phyloP scores from a whole-genome alignment of 129 eudicot genomes.

The Helianthus tuberosus region DNA sequence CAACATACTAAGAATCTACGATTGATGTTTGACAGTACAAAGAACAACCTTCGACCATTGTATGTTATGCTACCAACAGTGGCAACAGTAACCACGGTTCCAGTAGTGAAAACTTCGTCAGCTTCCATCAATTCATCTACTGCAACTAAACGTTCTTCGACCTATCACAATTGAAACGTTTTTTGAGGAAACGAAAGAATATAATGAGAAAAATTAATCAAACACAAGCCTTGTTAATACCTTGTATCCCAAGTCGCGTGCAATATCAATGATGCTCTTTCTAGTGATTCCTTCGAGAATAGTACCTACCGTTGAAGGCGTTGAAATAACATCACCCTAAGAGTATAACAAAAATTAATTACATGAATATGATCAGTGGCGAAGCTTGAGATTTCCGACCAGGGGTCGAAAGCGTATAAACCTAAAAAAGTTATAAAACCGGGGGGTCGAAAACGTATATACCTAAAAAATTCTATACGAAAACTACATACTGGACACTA shows the following conservation, averaged over 20 bases:
- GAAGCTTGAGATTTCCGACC: too few relatives aligned
- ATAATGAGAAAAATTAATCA: background rate
- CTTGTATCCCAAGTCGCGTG: slow-evolving; percentile 66
- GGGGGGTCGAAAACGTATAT: too few relatives aligned
- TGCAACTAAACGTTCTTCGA: slow-evolving; percentile 59
- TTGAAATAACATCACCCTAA: slow-evolving; percentile 67
- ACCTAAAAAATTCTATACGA: too few relatives aligned
- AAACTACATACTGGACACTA: too few relatives aligned
- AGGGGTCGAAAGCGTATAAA: too few relatives aligned
- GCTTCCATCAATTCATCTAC: slow-evolving; percentile 67
- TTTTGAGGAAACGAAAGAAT: background rate
- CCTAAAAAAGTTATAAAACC: too few relatives aligned
- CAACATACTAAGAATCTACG: background rate
- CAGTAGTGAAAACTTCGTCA: slow-evolving; percentile 86
- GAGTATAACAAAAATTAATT: background rate
- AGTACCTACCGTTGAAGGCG: slow-evolving; percentile 70
- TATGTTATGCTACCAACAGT: slow-evolving; percentile 76
- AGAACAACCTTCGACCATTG: slow-evolving; percentile 57
- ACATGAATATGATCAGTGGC: too few relatives aligned
- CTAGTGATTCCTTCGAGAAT: slow-evolving; percentile 86
- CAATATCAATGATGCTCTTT: slow-evolving; percentile 78
- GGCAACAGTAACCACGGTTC: slow-evolving; percentile 87
- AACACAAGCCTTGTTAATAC: slow-evolving; percentile 22
- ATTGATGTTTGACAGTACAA: background rate
- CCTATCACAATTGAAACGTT: slow-evolving; percentile 33